Conservation (phyloP, 352 stramenopile species). For the Pythium sukuiense region DNA sequence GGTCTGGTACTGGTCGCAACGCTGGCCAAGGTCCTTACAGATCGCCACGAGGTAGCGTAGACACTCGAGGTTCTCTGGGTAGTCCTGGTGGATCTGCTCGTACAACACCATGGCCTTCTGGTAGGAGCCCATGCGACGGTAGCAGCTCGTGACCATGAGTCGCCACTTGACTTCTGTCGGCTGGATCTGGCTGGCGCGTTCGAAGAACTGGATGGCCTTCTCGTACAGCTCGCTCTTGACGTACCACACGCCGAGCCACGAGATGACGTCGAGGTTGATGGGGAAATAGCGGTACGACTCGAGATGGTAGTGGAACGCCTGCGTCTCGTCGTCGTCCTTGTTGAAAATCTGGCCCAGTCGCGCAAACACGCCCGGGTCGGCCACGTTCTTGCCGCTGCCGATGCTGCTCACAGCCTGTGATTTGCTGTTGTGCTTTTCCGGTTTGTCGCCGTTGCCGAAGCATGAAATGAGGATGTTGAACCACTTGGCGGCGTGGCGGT, state of each 20-base stretch:
- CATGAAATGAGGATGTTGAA: constrained; percentile 93
- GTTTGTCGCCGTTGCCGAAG: constrained; percentile 81
- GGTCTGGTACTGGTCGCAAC: constrained; percentile 91
- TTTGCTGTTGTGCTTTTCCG: constrained; percentile 37
- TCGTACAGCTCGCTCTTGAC: constrained; percentile 97
- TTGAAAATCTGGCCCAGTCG: constrained; percentile 94
- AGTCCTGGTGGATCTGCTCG: constrained; percentile 93
- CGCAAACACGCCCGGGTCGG: constrained; percentile 76
- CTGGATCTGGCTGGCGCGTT: constrained; percentile 93
- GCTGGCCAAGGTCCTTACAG: constrained; percentile 92
- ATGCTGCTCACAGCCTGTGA: constrained; percentile 18
- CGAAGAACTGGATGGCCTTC: constrained; percentile 96
- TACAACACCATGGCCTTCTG: constrained; percentile 93
- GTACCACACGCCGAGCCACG: constrained; percentile 96
- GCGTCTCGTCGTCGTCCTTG: constrained; percentile 92
- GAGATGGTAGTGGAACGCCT: constrained; percentile 95
- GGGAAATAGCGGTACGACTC: constrained; percentile 95
- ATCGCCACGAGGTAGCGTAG: constrained; percentile 91
- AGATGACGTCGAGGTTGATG: constrained; percentile 96
- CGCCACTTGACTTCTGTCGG: constrained; percentile 96
- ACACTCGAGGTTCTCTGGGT: constrained; percentile 94
- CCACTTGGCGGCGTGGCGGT: constrained; percentile 90
- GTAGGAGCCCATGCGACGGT: constrained; percentile 93
- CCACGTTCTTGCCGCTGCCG: constrained; percentile 57
- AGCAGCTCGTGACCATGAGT: constrained; percentile 96